Evolutionary conservation across 2,329 filamentous ascomycete genomes (phyloP).

Genomic region (Metarhizium album): DNA sequence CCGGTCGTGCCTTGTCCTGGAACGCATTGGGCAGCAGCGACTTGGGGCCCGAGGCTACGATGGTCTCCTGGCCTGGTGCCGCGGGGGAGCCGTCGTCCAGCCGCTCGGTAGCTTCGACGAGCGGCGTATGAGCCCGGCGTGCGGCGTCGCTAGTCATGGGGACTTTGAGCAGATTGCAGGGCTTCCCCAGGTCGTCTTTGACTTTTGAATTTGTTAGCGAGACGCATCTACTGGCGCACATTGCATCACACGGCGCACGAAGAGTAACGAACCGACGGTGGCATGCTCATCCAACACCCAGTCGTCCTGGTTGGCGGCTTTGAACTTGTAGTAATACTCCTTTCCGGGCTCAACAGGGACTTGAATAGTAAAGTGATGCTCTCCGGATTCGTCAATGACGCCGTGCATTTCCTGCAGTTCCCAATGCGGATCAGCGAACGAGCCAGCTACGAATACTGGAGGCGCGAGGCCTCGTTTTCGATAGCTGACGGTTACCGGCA

Average conservation of each 20-base stretch:
- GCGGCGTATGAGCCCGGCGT: slow-evolving; percentile 1
- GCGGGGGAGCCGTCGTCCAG: not conserved
- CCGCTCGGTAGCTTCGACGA: slow-evolving; percentile 8
- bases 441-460: slow-evolving; percentile 61
- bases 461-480: slow-evolving; percentile 47
- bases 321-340: slow-evolving; percentile 66
- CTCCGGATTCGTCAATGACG: slow-evolving; percentile 36
- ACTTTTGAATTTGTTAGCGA: slow-evolving; percentile 1
- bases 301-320: slow-evolving; percentile 55
- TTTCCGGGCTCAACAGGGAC: slow-evolving; percentile 44
- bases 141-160: slow-evolving; percentile 8
- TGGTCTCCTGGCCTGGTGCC: slow-evolving; percentile 1
- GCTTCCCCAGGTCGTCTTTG: slow-evolving; percentile 6
- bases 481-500: slow-evolving; percentile 49
- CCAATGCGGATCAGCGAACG: slow-evolving; percentile 59
- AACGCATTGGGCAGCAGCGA: slow-evolving; percentile 12
- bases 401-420: slow-evolving; percentile 53
- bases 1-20: slow-evolving; percentile 11
- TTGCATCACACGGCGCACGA: not conserved
- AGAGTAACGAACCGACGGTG: slow-evolving; percentile 40
- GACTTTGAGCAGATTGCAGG: slow-evolving; percentile 11
- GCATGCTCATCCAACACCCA: slow-evolving; percentile 57
- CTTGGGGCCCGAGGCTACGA: slow-evolving; percentile 2
- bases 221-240: not conserved
- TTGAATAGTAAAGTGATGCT: slow-evolving; percentile 46